Evolutionary conservation across 2,329 filamentous ascomycete genomes (phyloP).

Genomic region (Fusarium equiseti): DNA sequence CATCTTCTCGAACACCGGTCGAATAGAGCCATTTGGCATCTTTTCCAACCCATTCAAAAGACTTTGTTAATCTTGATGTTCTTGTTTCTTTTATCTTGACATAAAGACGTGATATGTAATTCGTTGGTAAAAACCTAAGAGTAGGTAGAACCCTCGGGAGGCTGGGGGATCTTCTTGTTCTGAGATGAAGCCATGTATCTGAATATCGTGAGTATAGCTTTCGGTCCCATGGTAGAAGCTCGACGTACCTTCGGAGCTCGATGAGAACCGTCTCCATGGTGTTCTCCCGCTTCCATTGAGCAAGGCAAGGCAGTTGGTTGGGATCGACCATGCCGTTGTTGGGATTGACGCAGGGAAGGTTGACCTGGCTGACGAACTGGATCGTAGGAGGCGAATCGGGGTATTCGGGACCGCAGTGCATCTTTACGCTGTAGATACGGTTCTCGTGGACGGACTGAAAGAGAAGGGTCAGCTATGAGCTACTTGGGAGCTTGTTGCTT

Average conservation of each 20-base stretch:
- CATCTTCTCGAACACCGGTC: conserved; percentile 29
- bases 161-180: conserved; percentile 96
- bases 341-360: conserved; percentile 92
- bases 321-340: conserved; percentile 87
- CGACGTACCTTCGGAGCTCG: conserved; percentile 78
- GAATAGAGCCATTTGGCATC: conserved; percentile 33
- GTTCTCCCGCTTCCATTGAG: conserved; percentile 91
- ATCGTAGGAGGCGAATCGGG: conserved; percentile 90
- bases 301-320: conserved; percentile 83
- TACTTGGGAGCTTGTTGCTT: background rate
- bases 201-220: conserved; percentile 2
- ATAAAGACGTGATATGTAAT: conserved; percentile 11
- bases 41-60: conserved; percentile 27
- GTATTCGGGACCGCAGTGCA: conserved; percentile 92
- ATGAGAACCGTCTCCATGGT: conserved; percentile 96
- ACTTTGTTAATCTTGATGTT: conserved; percentile 22
- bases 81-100: conserved; percentile 23
- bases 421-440: conserved; percentile 97
- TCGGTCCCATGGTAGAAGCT: background rate
- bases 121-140: conserved; percentile 41
- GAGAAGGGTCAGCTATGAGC: conserved; percentile 21
- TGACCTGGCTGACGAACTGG: conserved; percentile 93
- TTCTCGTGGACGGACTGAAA: conserved; percentile 93
- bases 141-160: conserved; percentile 80
- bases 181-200: conserved; percentile 93